These are phyloP conservation scores for Platanus orientalis DNA, from an alignment of 164 flowering plant species.

Conservation along the genomic window DNA sequence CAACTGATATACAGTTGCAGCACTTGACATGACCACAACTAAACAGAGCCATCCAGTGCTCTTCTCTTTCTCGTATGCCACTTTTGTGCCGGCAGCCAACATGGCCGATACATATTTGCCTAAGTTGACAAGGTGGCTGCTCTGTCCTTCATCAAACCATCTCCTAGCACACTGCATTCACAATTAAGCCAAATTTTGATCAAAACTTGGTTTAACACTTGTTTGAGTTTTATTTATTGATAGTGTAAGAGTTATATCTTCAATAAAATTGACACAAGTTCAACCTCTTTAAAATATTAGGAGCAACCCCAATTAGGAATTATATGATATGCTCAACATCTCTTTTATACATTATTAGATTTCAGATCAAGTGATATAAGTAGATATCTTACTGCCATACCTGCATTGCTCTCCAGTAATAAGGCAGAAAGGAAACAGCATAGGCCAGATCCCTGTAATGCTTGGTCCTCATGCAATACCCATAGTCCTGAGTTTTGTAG, in stretches of 20 bases:
- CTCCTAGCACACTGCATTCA: slow-evolving; percentile 83
- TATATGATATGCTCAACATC: background rate
- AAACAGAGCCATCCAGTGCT: slow-evolving; percentile 60
- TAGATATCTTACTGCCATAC: slow-evolving; percentile 23
- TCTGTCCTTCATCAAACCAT: slow-evolving; percentile 94
- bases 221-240: too few relatives aligned
- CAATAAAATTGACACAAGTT: background rate
- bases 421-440: slow-evolving; percentile 95
- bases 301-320: background rate
- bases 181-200: background rate
- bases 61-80: slow-evolving; percentile 79
- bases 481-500: slow-evolving; percentile 82
- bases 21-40: slow-evolving; percentile 70
- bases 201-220: too few relatives aligned
- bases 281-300: background rate
- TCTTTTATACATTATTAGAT: background rate
- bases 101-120: slow-evolving; percentile 98
- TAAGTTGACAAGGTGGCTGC: slow-evolving; percentile 72
- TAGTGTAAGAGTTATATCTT: background rate
- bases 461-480: slow-evolving; percentile 66
- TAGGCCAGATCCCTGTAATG: slow-evolving; percentile 83
- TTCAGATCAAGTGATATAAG: background rate
- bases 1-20: slow-evolving; percentile 85
- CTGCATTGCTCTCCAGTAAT: slow-evolving; percentile 99
- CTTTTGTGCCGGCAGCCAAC: slow-evolving; percentile 96